These are phyloP conservation scores for Pilaira anomala DNA, from an alignment of 192 early-diverging fungal genomes.

Conservation along the genomic window DNA sequence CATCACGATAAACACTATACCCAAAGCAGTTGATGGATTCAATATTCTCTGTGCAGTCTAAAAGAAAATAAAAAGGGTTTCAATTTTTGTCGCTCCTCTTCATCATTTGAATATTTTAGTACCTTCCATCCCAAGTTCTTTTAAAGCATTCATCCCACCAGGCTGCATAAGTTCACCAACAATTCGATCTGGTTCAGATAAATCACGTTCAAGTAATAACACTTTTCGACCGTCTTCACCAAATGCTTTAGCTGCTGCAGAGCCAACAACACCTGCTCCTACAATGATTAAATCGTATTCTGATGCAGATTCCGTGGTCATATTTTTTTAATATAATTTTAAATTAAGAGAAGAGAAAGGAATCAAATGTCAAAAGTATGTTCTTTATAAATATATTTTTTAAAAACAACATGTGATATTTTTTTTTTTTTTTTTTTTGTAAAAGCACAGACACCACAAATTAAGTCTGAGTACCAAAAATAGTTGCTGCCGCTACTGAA, in stretches of 20 bases:
- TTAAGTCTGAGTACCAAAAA: too few relatives aligned
- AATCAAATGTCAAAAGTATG: too few relatives aligned
- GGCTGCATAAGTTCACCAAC: slow-evolving; percentile 97
- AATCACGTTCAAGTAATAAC: slow-evolving; percentile 76
- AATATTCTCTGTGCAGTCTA: slow-evolving; percentile 79
- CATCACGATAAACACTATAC: slow-evolving; percentile 66
- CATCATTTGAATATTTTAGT: slow-evolving; percentile 2
- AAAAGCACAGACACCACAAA: too few relatives aligned
- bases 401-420: too few relatives aligned
- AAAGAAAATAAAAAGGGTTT: background rate
- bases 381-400: too few relatives aligned
- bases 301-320: too few relatives aligned
- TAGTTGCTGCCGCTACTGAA: too few relatives aligned
- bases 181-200: slow-evolving; percentile 92
- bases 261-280: slow-evolving; percentile 90
- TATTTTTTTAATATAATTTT: too few relatives aligned
- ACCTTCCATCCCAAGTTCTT: slow-evolving; percentile 69
- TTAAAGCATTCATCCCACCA: slow-evolving; percentile 81
- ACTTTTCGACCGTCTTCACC: slow-evolving; percentile 70
- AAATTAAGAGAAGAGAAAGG: too few relatives aligned
- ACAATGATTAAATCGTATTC: slow-evolving; percentile 80
- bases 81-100: background rate
- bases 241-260: slow-evolving; percentile 75
- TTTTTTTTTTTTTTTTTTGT: too few relatives aligned
- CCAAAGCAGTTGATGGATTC: slow-evolving; percentile 81